Percentiles rank a stretch among this genome's conserved stretches.
phyloP scores from a whole-genome alignment of 192 early-diverging fungal genomes.

The Umbelopsis sp. region DNA sequence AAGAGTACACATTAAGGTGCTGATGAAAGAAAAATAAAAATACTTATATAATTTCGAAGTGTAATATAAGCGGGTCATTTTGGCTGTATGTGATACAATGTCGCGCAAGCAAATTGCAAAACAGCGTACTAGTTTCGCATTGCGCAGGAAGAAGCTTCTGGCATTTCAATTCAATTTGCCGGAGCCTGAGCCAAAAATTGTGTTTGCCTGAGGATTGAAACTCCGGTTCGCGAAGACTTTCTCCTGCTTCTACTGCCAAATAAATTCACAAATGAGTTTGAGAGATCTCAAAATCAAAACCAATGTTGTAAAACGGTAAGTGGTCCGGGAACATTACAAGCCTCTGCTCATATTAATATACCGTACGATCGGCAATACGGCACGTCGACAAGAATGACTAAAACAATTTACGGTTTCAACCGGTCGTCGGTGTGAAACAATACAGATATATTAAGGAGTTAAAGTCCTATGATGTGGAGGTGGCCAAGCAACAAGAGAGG shows the following conservation, averaged over 20 bases:
- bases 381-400: too few species aligned
- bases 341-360: too few species aligned
- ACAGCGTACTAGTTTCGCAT: neutral
- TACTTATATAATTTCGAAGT: too few species aligned
- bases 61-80: too few species aligned
- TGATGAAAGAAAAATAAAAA: too few species aligned
- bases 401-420: too few species aligned
- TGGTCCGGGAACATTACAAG: neutral
- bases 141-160: neutral
- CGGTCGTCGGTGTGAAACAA: neutral
- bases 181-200: too few species aligned
- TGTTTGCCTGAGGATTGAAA: neutral
- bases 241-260: neutral
- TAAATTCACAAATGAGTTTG: slow-evolving; percentile 42
- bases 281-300: slow-evolving; percentile 64
- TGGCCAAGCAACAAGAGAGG: slow-evolving; percentile 47
- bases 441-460: slow-evolving; percentile 55
- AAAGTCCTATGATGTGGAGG: slow-evolving; percentile 53
- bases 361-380: too few species aligned
- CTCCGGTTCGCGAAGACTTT: neutral
- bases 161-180: neutral
- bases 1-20: slow-evolving; percentile 21
- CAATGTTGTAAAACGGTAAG: slow-evolving; percentile 61
- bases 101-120: too few species aligned
- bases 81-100: too few species aligned